These are phyloP conservation scores for Obba rivulosa DNA, from an alignment of 768 basidiomycete genomes.

Conservation along the genomic window DNA sequence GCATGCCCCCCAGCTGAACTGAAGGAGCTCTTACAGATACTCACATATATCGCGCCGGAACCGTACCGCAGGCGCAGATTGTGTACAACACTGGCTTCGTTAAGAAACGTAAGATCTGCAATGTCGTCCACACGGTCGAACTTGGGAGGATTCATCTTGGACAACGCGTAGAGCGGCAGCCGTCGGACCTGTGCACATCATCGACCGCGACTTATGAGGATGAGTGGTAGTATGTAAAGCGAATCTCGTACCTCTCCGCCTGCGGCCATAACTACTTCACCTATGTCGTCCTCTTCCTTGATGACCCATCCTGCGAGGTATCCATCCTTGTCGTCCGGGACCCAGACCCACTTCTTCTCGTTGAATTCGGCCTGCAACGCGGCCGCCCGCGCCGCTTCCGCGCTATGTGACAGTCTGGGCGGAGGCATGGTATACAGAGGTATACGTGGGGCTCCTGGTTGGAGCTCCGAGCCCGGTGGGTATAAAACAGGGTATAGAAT, in stretches of 20 bases:
- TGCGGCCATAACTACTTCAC: constrained; percentile 79
- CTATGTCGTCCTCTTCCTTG: constrained; percentile 76
- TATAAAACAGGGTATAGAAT: too few species aligned
- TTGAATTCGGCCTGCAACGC: constrained; percentile 95
- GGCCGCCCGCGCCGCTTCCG: constrained; percentile 76
- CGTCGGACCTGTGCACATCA: constrained; percentile 44
- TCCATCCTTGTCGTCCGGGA: constrained; percentile 86
- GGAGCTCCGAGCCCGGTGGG: too few species aligned
- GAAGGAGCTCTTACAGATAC: constrained; percentile 1
- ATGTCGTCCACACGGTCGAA: constrained; percentile 98
- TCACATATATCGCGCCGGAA: constrained; percentile 85
- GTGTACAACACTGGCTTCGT: constrained; percentile 98
- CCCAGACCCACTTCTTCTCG: constrained; percentile 99
- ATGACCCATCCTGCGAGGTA: constrained; percentile 95
- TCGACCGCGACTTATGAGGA: not conserved
- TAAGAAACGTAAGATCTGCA: constrained; percentile 94
- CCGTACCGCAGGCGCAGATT: constrained; percentile 91
- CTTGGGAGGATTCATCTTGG: constrained; percentile 98
- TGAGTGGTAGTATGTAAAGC: not conserved
- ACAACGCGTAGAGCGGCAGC: constrained; percentile 75
- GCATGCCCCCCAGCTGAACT: too few species aligned
- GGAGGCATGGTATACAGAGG: constrained; percentile 23
- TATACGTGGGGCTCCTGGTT: not conserved
- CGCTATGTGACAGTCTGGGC: constrained; percentile 33
- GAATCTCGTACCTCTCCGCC: constrained; percentile 65